phyloP scores from a whole-genome alignment of 2,329 filamentous ascomycete genomes.

The Trichophyton simii region DNA sequence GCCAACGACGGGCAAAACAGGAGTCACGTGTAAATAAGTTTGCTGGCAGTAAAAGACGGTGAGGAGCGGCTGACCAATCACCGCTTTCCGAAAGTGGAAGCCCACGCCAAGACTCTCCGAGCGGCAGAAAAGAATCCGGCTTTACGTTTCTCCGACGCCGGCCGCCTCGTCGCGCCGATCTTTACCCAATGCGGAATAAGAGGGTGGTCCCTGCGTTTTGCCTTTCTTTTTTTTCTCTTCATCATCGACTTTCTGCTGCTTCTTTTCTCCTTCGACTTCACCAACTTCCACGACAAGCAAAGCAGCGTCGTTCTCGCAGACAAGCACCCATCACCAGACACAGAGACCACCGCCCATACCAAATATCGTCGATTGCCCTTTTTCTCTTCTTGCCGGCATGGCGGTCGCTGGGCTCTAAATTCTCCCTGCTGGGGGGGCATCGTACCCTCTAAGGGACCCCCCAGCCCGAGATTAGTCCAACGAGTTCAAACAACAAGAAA shows the following conservation, averaged over 20 bases:
- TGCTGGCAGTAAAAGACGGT: constrained; percentile 10
- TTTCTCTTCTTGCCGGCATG: constrained; percentile 49
- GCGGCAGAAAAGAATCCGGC: not conserved
- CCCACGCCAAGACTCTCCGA: not conserved
- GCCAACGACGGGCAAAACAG: no score
- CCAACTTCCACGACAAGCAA: not conserved
- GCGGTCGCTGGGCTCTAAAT: constrained; percentile 87
- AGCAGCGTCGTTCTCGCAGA: not conserved
- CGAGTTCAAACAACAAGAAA: constrained; percentile 35
- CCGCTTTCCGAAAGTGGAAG: not conserved
- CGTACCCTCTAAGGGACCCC: constrained; percentile 5
- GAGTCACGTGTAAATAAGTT: not conserved
- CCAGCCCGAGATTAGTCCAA: constrained; percentile 71
- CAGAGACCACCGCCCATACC: constrained; percentile 12
- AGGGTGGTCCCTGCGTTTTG: not conserved
- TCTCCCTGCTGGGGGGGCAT: constrained; percentile 55
- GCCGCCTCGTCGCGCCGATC: not conserved
- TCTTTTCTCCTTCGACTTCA: constrained; percentile 9
- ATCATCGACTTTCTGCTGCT: constrained; percentile 9
- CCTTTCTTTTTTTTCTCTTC: constrained; percentile 1
- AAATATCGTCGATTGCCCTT: constrained; percentile 56
- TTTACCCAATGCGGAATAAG: not conserved
- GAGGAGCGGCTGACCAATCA: constrained; percentile 6
- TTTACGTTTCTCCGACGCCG: not conserved
- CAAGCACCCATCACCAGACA: constrained; percentile 5